These are phyloP conservation scores for Balansia obtecta DNA, from an alignment of 2,329 filamentous ascomycete species.

Conservation along the genomic window DNA sequence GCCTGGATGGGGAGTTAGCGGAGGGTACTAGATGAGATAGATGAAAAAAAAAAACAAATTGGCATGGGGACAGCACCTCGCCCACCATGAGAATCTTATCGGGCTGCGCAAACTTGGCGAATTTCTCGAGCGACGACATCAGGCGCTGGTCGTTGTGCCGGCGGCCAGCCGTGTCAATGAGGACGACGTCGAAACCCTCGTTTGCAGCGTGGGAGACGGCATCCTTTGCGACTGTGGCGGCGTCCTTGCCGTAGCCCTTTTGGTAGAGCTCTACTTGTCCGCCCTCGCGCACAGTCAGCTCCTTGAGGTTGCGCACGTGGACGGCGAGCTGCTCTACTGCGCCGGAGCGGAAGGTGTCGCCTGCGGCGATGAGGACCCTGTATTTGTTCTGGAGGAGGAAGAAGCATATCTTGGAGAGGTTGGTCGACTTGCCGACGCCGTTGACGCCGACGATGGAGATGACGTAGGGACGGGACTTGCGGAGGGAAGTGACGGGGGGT, in stretches of 20 bases:
- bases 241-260: conserved; percentile 95
- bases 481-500: conserved; percentile 49
- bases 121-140: conserved; percentile 95
- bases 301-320: conserved; percentile 85
- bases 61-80: conserved; percentile 34
- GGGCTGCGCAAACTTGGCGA: conserved; percentile 87
- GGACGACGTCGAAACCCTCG: conserved; percentile 76
- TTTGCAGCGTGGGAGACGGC: conserved; percentile 70
- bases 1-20: conserved; percentile 34
- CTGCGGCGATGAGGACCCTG: conserved; percentile 84
- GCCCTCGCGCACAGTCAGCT: conserved; percentile 74
- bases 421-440: conserved; percentile 95
- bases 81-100: conserved; percentile 98
- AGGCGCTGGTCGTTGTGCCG: conserved; percentile 91
- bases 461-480: conserved; percentile 71
- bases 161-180: conserved; percentile 92
- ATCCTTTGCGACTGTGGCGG: conserved; percentile 87
- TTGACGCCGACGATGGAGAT: conserved; percentile 98
- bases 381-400: conserved; percentile 97
- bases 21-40: too few species aligned
- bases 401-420: conserved; percentile 94
- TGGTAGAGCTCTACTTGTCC: conserved; percentile 85
- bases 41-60: background rate
- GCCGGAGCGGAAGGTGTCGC: conserved; percentile 92
- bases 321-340: conserved; percentile 95